Evolutionary conservation across 495 filamentous ascomycete species (phyloP), one percentile per base, ranked within the genome.

Genomic region (Penicillium tannophilum): DNA sequence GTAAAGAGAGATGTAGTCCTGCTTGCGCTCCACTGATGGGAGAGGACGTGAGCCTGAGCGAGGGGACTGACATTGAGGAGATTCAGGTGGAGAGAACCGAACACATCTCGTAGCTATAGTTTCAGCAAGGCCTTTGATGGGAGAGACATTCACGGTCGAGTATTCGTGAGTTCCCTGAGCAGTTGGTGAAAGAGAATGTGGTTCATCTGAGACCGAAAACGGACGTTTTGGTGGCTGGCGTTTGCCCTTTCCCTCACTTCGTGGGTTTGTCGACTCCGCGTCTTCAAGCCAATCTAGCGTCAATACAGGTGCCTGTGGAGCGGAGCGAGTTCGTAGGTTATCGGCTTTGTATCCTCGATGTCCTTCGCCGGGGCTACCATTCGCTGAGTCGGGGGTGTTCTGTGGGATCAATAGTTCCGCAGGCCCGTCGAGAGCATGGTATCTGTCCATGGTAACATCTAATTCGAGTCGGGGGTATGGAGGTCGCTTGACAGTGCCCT

Each of bases 371-470:
- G 35, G 52, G 47, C 62, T 63, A 4, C 56, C 59, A 41, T 58
- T 67, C 41, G 60, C 51, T 6, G 64, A 67, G 6, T 58, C 61
- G 1, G 70, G 69, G 4, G 72, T 71, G 55, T 71, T 71, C 20
- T 64, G 61, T 6, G 69, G 63, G 23, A 63, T 67, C 23, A 33
- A 24, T 3, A 62, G 61, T 41, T 65, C 61, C 7, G 45, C 20
- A 56, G 58, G 48, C 14, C 51, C 58, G 20, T 69, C 66, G 26
- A 65, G 56, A 31, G 52, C 58, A 20, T 65, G 61, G 35, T 65
- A 68, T 19, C 58, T 65, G 20, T 66, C 65, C 48, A 63, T 50
- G n/a, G 58, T 50, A 17, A 56, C 54, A 50, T 70, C 63, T 26
- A 63, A 45, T 41, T 70, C 63, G 0, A 66, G 61, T 42, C 58